Percentiles rank a stretch among this genome's conserved stretches.
phyloP scores from a whole-genome alignment of 2,329 filamentous ascomycete species.

The Rutstroemia sp. region DNA sequence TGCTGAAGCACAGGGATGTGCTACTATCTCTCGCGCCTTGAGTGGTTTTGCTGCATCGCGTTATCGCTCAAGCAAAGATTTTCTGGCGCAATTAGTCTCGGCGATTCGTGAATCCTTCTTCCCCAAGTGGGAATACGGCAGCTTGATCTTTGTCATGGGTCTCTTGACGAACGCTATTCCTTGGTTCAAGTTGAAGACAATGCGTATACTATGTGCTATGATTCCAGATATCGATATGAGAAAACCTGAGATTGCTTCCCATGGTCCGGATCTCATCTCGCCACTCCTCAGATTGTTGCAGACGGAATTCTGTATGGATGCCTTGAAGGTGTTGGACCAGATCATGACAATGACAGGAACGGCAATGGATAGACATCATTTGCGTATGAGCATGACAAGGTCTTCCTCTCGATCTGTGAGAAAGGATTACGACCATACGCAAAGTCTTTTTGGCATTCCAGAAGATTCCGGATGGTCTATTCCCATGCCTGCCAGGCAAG shows the following conservation, averaged over 20 bases:
- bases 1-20: constrained; percentile 64
- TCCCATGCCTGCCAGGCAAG: constrained; percentile 84
- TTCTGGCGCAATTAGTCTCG: constrained; percentile 64
- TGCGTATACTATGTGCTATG: constrained; percentile 78
- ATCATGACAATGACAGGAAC: constrained; percentile 92
- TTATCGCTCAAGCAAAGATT: constrained; percentile 64
- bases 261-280: constrained; percentile 92
- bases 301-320: constrained; percentile 89
- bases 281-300: constrained; percentile 83
- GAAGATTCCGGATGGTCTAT: constrained; percentile 96
- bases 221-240: constrained; percentile 91
- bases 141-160: constrained; percentile 84
- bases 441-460: constrained; percentile 93
- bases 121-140: constrained; percentile 73
- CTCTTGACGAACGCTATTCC: constrained; percentile 80
- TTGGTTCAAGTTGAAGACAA: constrained; percentile 89
- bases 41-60: constrained; percentile 61
- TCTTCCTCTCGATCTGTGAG: constrained; percentile 77
- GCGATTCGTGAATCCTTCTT: constrained; percentile 74
- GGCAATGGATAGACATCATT: constrained; percentile 86
- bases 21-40: constrained; percentile 60
- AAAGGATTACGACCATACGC: constrained; percentile 90
- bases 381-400: constrained; percentile 97
- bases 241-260: constrained; percentile 78
- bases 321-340: constrained; percentile 83